Evolutionary conservation across 768 basidiomycete genomes (phyloP).

Genomic region (Crassisporium funariophilum): DNA sequence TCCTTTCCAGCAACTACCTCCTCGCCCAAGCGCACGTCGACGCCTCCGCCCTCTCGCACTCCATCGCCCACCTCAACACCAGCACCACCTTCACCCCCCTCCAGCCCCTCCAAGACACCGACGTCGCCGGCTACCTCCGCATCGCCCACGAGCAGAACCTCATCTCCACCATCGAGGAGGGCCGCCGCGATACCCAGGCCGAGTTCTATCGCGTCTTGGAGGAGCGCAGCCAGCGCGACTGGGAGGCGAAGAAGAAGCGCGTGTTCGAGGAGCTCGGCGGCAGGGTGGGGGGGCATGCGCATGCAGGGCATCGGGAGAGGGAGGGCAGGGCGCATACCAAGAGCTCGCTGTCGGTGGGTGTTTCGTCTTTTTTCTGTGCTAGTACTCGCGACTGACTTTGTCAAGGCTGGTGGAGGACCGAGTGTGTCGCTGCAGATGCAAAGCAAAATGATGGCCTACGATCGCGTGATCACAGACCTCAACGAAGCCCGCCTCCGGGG

Average conservation of each 20-base stretch:
- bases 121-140: slow-evolving; percentile 92
- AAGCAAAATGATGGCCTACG: slow-evolving; percentile 95
- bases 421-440: slow-evolving; percentile 79
- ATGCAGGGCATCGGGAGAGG: slow-evolving; percentile 58
- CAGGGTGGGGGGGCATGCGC: slow-evolving; percentile 62
- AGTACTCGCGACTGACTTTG: background rate
- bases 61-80: slow-evolving; percentile 83
- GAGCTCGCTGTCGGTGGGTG: slow-evolving; percentile 53
- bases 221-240: slow-evolving; percentile 73
- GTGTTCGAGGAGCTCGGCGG: slow-evolving; percentile 90
- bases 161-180: slow-evolving; percentile 92
- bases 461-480: slow-evolving; percentile 76
- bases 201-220: slow-evolving; percentile 84
- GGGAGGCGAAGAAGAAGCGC: slow-evolving; percentile 88
- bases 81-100: slow-evolving; percentile 83
- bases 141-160: slow-evolving; percentile 94
- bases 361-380: background rate
- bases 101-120: slow-evolving; percentile 93
- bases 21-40: slow-evolving; percentile 95
- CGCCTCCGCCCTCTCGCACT: slow-evolving; percentile 80
- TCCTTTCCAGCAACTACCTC: slow-evolving; percentile 73
- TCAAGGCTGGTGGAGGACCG: slow-evolving; percentile 44
- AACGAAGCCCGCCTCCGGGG: slow-evolving; percentile 74
- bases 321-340: slow-evolving; percentile 64
- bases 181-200: slow-evolving; percentile 79